Conservation (phyloP, 495 filamentous ascomycete genomes). For the Aspergillus diversus region DNA sequence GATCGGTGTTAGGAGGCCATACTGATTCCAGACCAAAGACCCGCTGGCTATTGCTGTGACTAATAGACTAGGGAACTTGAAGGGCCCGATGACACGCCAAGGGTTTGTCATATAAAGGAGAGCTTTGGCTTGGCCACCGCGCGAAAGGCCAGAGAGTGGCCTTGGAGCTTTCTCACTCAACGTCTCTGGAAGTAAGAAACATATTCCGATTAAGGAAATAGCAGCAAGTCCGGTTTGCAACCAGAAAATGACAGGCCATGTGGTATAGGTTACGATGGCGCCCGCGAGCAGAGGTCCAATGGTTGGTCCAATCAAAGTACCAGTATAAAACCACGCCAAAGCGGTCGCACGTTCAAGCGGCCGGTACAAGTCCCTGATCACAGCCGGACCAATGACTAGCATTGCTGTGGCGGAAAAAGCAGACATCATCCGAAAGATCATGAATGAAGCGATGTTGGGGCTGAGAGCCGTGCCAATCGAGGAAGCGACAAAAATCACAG, state of each 20-base stretch:
- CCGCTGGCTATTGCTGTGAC: conserved; percentile 62
- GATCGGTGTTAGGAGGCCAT: conserved; percentile 72
- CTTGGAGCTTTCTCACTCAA: conserved; percentile 6
- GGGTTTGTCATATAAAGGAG: conserved; percentile 21
- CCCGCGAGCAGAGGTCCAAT: conserved; percentile 20
- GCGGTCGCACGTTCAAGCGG: conserved; percentile 21
- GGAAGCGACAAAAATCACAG: conserved; percentile 6
- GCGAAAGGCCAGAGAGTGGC: conserved; percentile 8
- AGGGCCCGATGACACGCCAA: conserved; percentile 25
- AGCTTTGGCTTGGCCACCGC: background rate
- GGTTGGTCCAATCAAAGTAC: conserved; percentile 19
- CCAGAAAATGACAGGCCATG: conserved; percentile 25
- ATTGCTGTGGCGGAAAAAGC: conserved; percentile 21
- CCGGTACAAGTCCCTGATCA: conserved; percentile 19
- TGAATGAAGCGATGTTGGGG: conserved; percentile 21
- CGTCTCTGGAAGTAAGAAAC: conserved; percentile 20
- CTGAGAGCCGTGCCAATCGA: conserved; percentile 22
- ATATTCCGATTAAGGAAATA: background rate
- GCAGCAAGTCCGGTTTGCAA: conserved; percentile 19
- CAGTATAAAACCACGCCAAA: conserved; percentile 20
- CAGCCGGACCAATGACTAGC: conserved; percentile 19
- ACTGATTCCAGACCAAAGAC: conserved; percentile 74
- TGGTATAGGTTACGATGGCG: conserved; percentile 24
- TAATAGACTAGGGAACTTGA: conserved; percentile 68
- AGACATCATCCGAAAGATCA: conserved; percentile 24